Evolutionary conservation across 1,284 basidiomycete species (phyloP), one percentile per base, ranked within the genome.

Genomic region (Fistulina hepatica): DNA sequence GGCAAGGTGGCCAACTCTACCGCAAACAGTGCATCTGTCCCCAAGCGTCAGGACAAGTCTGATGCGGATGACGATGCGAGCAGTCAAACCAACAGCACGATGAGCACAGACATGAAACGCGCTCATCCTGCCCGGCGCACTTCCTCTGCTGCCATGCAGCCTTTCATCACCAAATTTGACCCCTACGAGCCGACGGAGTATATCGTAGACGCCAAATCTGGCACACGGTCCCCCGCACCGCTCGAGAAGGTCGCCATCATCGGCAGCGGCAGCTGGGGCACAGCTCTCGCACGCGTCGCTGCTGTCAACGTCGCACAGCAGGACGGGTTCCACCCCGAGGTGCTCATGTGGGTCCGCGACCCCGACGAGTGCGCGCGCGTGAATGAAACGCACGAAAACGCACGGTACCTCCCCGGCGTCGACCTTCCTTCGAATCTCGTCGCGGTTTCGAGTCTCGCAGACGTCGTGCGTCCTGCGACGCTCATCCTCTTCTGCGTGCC

Each of bases 241-340:
- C 40, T 41, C 8, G 39, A 48, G 25, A 48, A 46, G 25, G 31
- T 48, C 24, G 47, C 47, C 7, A 31, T 48, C 24, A 23, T 48
- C 6, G 47, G 47, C 15, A 46, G 44, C 28, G 47, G 47, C 20
- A 46, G 42, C 22, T 48, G 47, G 47, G 44, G 47, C n/a, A 46
- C 47, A 12, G 42, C 47, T n/a, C 40, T 48, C 3, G 44, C 44
- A 15, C 44, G 46, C 36, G 44, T 48, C n/a, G 40, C 44, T 26
- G 43, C 44, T 21, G 37, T 44, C n/a, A 48, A 48, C 32, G 47
- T 40, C 22, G 44, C 40, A 4, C 34, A 44, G 37, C 41, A 39
- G 30, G 42, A 46, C 30, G 47, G 44, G n/a, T 48, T 48, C 16
- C 36, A 48, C 22, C 37, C 37, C 10, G 44, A 44, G 38, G 47